Evolutionary conservation across 2,329 filamentous ascomycete genomes (phyloP).

Genomic region (Alternaria alternata): DNA sequence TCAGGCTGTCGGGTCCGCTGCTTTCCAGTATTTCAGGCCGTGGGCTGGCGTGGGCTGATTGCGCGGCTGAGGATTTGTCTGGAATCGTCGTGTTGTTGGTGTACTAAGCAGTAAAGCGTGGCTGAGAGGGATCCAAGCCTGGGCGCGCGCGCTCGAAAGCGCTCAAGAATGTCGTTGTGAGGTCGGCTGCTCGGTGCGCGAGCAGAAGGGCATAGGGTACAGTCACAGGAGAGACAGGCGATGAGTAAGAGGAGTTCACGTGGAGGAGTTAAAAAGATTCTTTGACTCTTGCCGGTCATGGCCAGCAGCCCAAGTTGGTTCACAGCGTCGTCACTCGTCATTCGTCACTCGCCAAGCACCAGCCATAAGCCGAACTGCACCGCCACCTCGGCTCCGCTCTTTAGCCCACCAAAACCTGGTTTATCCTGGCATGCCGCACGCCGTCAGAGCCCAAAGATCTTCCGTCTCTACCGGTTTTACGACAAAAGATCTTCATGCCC

Average conservation of each 20-base stretch:
- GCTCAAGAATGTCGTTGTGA: constrained; percentile 26
- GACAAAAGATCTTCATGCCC: constrained; percentile 32
- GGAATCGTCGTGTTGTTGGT: constrained; percentile 4
- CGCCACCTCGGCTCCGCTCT: constrained; percentile 17
- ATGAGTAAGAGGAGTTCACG: constrained; percentile 7
- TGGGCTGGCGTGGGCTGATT: constrained; percentile 17
- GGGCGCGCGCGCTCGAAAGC: constrained; percentile 36
- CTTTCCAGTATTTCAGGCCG: constrained; percentile 1
- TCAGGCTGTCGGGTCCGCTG: constrained; percentile 8
- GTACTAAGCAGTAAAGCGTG: constrained; percentile 23
- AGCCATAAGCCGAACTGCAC: constrained; percentile 16
- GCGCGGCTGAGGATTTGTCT: constrained; percentile 17
- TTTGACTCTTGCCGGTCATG: constrained; percentile 14
- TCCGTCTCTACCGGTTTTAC: constrained; percentile 23
- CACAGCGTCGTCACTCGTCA: constrained; percentile 18
- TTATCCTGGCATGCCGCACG: constrained; percentile 7
- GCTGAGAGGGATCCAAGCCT: constrained; percentile 31
- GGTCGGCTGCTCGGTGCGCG: neutral
- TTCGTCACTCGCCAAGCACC: constrained; percentile 18
- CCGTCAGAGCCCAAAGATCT: constrained; percentile 19
- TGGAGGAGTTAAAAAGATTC: constrained; percentile 17
- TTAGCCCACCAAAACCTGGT: constrained; percentile 14
- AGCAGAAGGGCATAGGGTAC: constrained; percentile 11
- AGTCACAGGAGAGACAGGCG: constrained; percentile 16
- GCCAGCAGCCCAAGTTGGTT: constrained; percentile 11